Percentiles rank a stretch among this genome's conserved stretches.
Evolutionary conservation across 169 alveolate species (phyloP).

Genomic region (Plasmodium gonderi): DNA sequence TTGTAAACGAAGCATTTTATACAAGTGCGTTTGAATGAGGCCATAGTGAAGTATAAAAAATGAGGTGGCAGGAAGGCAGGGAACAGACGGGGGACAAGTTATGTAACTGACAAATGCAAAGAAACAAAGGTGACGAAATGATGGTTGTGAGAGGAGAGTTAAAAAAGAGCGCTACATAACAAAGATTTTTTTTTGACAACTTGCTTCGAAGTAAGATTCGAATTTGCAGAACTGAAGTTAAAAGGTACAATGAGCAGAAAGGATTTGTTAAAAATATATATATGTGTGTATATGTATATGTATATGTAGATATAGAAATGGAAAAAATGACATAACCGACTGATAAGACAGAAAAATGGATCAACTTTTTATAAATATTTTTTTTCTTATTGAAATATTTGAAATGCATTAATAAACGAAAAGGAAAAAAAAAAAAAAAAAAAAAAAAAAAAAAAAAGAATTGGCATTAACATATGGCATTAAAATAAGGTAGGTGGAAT

Average conservation of each 20-base stretch:
- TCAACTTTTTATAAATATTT: neutral
- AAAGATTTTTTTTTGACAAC: neutral
- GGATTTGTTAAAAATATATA: neutral
- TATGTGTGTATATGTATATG: no score
- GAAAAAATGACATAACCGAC: no score
- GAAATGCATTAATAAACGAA: neutral
- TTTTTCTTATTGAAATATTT: neutral
- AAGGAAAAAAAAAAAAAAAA: neutral
- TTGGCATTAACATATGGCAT: neutral
- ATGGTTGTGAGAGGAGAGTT: neutral
- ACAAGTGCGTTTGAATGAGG: no score
- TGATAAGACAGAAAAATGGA: neutral
- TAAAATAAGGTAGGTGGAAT: no score
- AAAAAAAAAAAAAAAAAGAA: neutral
- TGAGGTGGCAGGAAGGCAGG: no score
- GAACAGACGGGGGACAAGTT: neutral
- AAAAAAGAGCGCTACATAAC: neutral
- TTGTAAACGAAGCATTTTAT: no score
- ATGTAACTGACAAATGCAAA: neutral
- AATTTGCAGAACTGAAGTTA: neutral
- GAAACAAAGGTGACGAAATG: neutral
- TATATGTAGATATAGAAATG: no score
- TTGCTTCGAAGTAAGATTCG: neutral
- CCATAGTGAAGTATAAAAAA: no score
- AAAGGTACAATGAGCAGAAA: neutral